phyloP scores from a whole-genome alignment of 495 filamentous ascomycete species.

The Aspergillus coremiiformis region DNA sequence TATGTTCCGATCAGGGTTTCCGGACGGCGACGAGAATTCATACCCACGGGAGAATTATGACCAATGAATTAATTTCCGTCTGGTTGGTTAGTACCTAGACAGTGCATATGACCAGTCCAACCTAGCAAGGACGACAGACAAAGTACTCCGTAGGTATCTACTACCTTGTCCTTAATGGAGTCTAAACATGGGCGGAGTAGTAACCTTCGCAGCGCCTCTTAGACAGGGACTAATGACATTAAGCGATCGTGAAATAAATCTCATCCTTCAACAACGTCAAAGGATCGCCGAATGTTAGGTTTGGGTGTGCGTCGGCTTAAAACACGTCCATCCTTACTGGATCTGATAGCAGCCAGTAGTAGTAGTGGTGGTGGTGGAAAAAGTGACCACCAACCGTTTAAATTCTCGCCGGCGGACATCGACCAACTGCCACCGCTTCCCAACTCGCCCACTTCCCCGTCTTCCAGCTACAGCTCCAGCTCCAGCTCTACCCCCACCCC shows the following conservation, averaged over 20 bases:
- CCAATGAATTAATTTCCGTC: no score
- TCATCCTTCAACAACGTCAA: not conserved
- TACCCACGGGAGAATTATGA: no score
- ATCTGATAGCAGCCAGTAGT: constrained; percentile 45
- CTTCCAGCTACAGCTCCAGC: not conserved
- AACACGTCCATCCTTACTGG: constrained; percentile 65
- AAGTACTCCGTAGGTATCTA: no score
- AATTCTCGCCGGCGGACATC: constrained; percentile 25
- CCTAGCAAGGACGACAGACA: not conserved
- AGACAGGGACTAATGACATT: not conserved
- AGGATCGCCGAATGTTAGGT: constrained; percentile 46
- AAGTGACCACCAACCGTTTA: not conserved
- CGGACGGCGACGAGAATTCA: no score
- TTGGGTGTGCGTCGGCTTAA: constrained; percentile 53
- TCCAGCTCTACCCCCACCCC: not conserved
- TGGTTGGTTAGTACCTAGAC: no score
- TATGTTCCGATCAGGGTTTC: no score
- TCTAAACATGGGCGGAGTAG: not conserved
- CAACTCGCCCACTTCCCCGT: constrained; percentile 38
- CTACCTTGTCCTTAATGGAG: not conserved
- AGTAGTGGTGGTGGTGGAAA: not conserved
- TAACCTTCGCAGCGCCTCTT: no score
- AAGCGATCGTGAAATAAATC: not conserved
- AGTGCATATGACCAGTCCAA: not conserved
- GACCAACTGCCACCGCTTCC: constrained; percentile 47